Percentiles rank a stretch among this genome's conserved stretches.
Evolutionary conservation across 345 rosid species (phyloP).

Genomic region (Bruguiera parviflora): DNA sequence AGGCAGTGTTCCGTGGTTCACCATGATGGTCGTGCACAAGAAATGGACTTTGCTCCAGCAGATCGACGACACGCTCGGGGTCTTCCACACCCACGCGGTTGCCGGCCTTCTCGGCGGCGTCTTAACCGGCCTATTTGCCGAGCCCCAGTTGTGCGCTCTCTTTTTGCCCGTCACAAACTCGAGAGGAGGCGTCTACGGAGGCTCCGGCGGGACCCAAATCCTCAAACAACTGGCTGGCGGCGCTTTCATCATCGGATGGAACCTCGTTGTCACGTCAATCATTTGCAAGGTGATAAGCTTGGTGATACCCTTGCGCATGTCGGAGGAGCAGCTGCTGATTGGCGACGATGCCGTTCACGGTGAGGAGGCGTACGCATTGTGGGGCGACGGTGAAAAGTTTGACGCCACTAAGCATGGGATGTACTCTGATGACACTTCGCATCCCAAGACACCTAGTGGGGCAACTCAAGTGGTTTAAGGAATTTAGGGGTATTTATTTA

Average conservation of each 20-base stretch:
- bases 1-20: slow-evolving; percentile 53
- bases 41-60: slow-evolving; percentile 36
- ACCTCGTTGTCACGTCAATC: slow-evolving; percentile 33
- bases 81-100: slow-evolving; percentile 49
- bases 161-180: slow-evolving; percentile 43
- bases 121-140: slow-evolving; percentile 46
- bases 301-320: slow-evolving; percentile 42
- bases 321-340: slow-evolving; percentile 39
- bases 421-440: slow-evolving; percentile 2
- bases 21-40: slow-evolving; percentile 51
- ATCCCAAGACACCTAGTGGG: slow-evolving; percentile 16
- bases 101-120: slow-evolving; percentile 47
- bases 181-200: slow-evolving; percentile 41
- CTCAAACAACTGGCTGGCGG: slow-evolving; percentile 43
- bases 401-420: slow-evolving; percentile 31
- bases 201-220: slow-evolving; percentile 43
- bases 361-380: slow-evolving; percentile 50
- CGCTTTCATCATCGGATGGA: slow-evolving; percentile 41
- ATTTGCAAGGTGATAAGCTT: slow-evolving; percentile 34
- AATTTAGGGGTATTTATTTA: not conserved
- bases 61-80: slow-evolving; percentile 44
- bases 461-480: slow-evolving; percentile 37
- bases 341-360: slow-evolving; percentile 57
- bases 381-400: slow-evolving; percentile 50
- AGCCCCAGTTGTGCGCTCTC: slow-evolving; percentile 31